These are phyloP conservation scores for Dichomitus squalens DNA, from an alignment of 1,284 basidiomycete species.

Conservation along the genomic window DNA sequence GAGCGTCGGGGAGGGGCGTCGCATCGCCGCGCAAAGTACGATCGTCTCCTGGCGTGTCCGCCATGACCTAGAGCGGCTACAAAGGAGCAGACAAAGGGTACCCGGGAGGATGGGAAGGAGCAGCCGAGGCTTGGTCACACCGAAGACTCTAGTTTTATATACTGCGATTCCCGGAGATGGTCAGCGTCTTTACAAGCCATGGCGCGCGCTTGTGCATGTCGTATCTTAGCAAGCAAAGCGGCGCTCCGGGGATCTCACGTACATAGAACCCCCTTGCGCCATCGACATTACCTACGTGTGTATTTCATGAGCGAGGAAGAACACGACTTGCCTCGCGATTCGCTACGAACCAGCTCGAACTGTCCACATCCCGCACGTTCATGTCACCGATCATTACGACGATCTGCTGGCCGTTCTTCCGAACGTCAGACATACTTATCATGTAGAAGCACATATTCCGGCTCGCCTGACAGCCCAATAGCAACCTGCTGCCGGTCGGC, in stretches of 20 bases:
- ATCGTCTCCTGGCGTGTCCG: slow-evolving; percentile 34
- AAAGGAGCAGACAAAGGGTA: not conserved
- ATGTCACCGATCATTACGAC: too few species aligned
- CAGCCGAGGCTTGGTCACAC: not conserved
- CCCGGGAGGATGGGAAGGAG: slow-evolving; percentile 5
- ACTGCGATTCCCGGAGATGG: not conserved
- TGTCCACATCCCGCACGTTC: too few species aligned
- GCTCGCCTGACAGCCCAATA: not conserved
- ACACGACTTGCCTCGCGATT: too few species aligned
- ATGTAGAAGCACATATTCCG: not conserved
- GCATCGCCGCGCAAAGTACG: slow-evolving; percentile 30
- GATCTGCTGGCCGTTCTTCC: too few species aligned
- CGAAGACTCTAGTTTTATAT: not conserved
- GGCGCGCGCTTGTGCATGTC: not conserved
- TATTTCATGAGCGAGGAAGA: too few species aligned
- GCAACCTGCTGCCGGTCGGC: not conserved
- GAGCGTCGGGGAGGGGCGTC: slow-evolving; percentile 34
- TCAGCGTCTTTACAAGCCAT: not conserved
- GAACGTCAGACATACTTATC: not conserved
- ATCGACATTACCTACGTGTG: too few species aligned
- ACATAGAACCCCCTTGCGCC: too few species aligned
- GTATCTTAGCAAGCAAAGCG: not conserved
- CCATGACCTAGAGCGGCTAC: slow-evolving; percentile 20
- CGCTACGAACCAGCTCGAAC: not conserved
- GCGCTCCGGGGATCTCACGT: not conserved